These are phyloP conservation scores for Ceratobasidium sp. DNA, from an alignment of 1,284 basidiomycete species.

Conservation along the genomic window DNA sequence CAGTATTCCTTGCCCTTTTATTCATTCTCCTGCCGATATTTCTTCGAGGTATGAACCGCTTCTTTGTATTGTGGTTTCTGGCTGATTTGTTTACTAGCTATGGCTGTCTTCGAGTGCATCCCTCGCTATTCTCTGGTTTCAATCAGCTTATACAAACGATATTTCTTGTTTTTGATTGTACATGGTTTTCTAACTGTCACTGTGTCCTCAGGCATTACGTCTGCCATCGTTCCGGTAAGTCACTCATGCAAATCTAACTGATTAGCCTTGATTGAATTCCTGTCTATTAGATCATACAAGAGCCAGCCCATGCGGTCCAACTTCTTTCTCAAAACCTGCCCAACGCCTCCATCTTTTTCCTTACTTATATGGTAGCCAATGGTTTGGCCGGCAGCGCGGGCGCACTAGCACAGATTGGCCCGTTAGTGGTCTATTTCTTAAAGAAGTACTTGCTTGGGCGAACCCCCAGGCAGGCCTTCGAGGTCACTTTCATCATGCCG, in stretches of 20 bases:
- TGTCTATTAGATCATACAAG: constrained; percentile 70
- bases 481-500: constrained; percentile 48
- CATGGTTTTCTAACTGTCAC: constrained; percentile 93
- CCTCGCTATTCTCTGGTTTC: constrained; percentile 87
- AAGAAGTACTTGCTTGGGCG: constrained; percentile 87
- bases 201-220: constrained; percentile 82
- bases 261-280: not conserved
- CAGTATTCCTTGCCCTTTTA: constrained; percentile 86
- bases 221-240: constrained; percentile 58
- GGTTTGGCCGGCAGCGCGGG: constrained; percentile 79
- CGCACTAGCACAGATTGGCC: constrained; percentile 83
- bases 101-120: constrained; percentile 84
- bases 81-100: constrained; percentile 55
- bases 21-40: constrained; percentile 94
- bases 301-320: constrained; percentile 73
- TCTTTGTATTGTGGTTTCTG: not conserved
- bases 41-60: constrained; percentile 65
- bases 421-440: constrained; percentile 86
- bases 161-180: constrained; percentile 93
- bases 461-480: constrained; percentile 75
- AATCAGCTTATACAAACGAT: constrained; percentile 90
- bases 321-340: constrained; percentile 84
- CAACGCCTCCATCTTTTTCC: constrained; percentile 91
- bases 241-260: not conserved
- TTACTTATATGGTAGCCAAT: constrained; percentile 75